Percentiles rank a stretch among this genome's conserved stretches.
phyloP scores from a whole-genome alignment of 192 early-diverging fungal species.

The Backusella westeae region DNA sequence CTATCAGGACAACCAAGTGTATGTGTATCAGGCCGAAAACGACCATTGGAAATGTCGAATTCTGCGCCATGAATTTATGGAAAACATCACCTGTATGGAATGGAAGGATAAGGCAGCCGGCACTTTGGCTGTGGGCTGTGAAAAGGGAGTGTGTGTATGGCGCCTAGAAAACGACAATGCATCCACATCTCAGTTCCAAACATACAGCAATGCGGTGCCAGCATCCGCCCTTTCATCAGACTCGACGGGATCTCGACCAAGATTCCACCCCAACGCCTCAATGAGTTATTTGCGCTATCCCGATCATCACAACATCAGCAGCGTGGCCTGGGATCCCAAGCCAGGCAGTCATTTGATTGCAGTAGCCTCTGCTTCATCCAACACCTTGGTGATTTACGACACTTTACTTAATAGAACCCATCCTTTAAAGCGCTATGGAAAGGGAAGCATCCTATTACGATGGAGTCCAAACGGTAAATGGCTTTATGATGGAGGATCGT shows the following conservation, averaged over 20 bases:
- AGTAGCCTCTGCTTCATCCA: conserved; percentile 30
- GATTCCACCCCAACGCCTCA: conserved; percentile 26
- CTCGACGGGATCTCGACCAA: background rate
- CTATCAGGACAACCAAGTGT: conserved; percentile 61
- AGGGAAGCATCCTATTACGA: conserved; percentile 33
- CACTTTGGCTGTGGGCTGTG: conserved; percentile 46
- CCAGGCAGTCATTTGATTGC: conserved; percentile 47
- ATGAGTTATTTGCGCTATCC: conserved; percentile 42
- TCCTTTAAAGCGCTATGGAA: conserved; percentile 33
- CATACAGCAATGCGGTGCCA: background rate
- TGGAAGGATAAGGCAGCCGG: conserved; percentile 42
- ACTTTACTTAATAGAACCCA: conserved; percentile 31
- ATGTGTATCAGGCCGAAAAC: conserved; percentile 65
- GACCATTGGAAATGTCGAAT: conserved; percentile 46
- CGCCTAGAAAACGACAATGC: conserved; percentile 1
- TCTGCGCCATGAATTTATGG: conserved; percentile 40
- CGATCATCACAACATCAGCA: conserved; percentile 35
- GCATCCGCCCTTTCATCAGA: background rate
- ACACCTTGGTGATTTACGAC: conserved; percentile 47
- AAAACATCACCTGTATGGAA: conserved; percentile 47
- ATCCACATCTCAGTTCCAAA: background rate
- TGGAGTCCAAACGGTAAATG: conserved; percentile 56
- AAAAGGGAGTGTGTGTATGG: conserved; percentile 55
- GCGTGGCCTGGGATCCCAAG: conserved; percentile 49
- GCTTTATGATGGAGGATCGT: conserved; percentile 42